Evolutionary conservation across 108 stramenopile genomes (phyloP).

Genomic region (Chaetoceros tenuissimus): DNA sequence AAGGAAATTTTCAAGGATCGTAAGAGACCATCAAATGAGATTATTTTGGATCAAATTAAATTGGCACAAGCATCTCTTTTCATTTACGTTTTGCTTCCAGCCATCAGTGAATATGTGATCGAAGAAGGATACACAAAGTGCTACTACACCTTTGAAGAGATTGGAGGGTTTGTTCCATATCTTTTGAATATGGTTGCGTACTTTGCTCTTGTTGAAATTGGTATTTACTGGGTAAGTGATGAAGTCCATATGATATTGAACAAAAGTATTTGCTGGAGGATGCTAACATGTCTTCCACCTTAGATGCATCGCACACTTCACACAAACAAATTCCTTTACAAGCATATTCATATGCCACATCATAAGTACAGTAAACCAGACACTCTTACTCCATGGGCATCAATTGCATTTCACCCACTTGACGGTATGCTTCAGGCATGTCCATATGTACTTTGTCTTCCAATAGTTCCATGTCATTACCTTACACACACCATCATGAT

Average conservation of each 20-base stretch:
- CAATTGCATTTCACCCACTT: constrained; percentile 85
- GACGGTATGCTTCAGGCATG: constrained; percentile 80
- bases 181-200: constrained; percentile 44
- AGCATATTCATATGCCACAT: constrained; percentile 69
- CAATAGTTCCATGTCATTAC: constrained; percentile 82
- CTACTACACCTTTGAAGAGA: constrained; percentile 64
- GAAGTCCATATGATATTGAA: background rate
- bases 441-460: constrained; percentile 62
- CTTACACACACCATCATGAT: constrained; percentile 68
- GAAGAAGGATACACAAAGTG: constrained; percentile 62
- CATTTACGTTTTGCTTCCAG: constrained; percentile 68
- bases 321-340: constrained; percentile 84
- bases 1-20: constrained; percentile 36
- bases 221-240: constrained; percentile 72
- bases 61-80: constrained; percentile 61
- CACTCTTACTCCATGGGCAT: constrained; percentile 83
- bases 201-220: constrained; percentile 68
- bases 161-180: constrained; percentile 62
- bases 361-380: constrained; percentile 78
- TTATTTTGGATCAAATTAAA: constrained; percentile 69
- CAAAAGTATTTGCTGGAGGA: too few species aligned
- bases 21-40: constrained; percentile 30
- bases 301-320: constrained; percentile 73
- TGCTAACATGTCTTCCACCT: background rate
- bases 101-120: constrained; percentile 69